These are phyloP conservation scores for Chlamydomonas asymmetrica DNA, from an alignment of 139 green algal genomes.

Conservation along the genomic window DNA sequence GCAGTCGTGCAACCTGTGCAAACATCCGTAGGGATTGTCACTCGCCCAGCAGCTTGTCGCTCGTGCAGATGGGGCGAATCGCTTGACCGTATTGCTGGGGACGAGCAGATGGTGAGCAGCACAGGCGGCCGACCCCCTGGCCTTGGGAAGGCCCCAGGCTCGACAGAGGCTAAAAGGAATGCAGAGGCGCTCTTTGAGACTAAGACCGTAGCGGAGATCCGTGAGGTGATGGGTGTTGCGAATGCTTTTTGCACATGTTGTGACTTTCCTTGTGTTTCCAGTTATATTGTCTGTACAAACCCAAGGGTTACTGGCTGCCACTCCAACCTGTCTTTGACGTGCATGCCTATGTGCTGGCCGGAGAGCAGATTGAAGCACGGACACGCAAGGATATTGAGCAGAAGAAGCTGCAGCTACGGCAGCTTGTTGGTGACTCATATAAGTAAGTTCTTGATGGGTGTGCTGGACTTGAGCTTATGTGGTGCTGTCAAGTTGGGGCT, in stretches of 20 bases:
- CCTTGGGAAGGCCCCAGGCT: too few relatives aligned
- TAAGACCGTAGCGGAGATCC: slow-evolving; percentile 80
- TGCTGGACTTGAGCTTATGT: not conserved
- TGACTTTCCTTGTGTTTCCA: too few relatives aligned
- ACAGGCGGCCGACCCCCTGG: too few relatives aligned
- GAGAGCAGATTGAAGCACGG: slow-evolving; percentile 70
- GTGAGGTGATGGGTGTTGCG: slow-evolving; percentile 49
- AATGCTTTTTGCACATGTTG: not conserved
- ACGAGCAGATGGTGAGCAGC: too few relatives aligned
- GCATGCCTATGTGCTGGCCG: not conserved
- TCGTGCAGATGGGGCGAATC: too few relatives aligned
- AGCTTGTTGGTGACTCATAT: slow-evolving; percentile 89
- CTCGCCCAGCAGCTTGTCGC: too few relatives aligned
- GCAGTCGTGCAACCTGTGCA: too few relatives aligned
- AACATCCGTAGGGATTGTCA: too few relatives aligned
- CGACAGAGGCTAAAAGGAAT: slow-evolving; percentile 43
- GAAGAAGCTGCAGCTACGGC: slow-evolving; percentile 86
- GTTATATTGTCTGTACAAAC: too few relatives aligned
- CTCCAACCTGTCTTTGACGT: not conserved
- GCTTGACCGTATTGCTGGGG: too few relatives aligned
- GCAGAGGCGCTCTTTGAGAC: slow-evolving; percentile 84
- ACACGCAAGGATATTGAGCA: slow-evolving; percentile 84
- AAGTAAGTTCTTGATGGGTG: slow-evolving; percentile 36
- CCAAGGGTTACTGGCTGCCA: too few relatives aligned
- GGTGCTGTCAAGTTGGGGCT: not conserved